phyloP scores from a whole-genome alignment of 2,329 filamentous ascomycete species.

The Coniochaeta prunicola region DNA sequence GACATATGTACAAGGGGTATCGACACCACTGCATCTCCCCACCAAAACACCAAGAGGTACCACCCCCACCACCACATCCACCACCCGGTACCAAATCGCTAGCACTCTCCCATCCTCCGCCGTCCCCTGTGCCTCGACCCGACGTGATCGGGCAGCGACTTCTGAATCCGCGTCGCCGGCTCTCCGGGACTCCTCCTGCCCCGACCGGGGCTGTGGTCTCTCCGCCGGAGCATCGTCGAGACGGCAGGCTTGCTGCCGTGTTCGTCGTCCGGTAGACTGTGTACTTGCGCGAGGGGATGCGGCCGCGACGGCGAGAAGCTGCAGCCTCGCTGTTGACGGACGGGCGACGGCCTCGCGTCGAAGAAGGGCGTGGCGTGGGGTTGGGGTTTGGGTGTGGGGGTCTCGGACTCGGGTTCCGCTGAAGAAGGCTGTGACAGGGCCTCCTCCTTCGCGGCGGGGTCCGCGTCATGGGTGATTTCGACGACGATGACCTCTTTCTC shows the following conservation, averaged over 20 bases:
- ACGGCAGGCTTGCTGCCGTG: conserved; percentile 21
- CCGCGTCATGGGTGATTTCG: background rate
- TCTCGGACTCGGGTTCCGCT: conserved; percentile 12
- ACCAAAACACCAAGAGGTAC: background rate
- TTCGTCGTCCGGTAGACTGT: conserved; percentile 18
- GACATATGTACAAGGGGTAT: conserved; percentile 24
- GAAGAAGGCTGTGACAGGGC: background rate
- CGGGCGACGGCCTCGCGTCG: conserved; percentile 15
- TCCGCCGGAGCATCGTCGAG: conserved; percentile 18
- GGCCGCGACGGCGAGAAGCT: conserved; percentile 19
- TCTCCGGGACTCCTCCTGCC: conserved; percentile 35
- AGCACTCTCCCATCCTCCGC: conserved; percentile 27
- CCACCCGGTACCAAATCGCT: conserved; percentile 17
- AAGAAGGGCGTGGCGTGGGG: conserved; percentile 15
- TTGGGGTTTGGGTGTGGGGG: conserved; percentile 18
- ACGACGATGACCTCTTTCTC: conserved; percentile 8
- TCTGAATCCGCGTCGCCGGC: conserved; percentile 39
- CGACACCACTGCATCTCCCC: background rate
- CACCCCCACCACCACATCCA: background rate
- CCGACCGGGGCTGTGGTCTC: conserved; percentile 25
- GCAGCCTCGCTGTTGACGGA: conserved; percentile 23
- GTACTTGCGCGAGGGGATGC: conserved; percentile 20
- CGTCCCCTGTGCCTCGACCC: conserved; percentile 33
- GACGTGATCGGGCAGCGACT: conserved; percentile 31
- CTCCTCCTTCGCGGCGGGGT: background rate